These are phyloP conservation scores for Sophora flavescens DNA, from an alignment of 306 rosid species.

Conservation along the genomic window DNA sequence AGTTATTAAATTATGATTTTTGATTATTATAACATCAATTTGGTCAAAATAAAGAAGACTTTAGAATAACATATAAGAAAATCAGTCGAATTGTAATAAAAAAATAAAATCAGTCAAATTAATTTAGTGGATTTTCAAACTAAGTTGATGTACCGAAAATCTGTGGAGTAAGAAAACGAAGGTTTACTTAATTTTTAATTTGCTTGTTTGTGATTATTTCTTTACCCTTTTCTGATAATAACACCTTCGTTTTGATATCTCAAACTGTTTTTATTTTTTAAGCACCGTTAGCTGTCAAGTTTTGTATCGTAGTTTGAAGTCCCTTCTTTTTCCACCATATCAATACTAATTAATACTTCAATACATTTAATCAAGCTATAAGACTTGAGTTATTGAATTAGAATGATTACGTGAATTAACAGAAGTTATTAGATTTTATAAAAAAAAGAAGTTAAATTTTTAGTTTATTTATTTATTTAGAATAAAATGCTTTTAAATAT, in stretches of 20 bases:
- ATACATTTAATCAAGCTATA: not conserved
- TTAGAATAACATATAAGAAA: too few relatives aligned
- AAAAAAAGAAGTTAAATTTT: not conserved
- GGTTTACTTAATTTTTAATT: not conserved
- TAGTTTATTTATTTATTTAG: not conserved
- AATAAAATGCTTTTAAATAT: not conserved
- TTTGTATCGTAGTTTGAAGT: too few relatives aligned
- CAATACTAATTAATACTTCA: not conserved
- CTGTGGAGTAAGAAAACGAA: not conserved
- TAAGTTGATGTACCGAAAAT: not conserved
- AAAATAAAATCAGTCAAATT: too few relatives aligned
- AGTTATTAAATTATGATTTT: too few relatives aligned
- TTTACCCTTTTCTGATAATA: not conserved
- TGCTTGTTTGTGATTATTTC: not conserved
- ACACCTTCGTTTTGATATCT: not conserved
- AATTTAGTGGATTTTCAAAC: too few relatives aligned
- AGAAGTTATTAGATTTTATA: not conserved
- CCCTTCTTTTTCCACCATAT: not conserved
- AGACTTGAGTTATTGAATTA: too few relatives aligned
- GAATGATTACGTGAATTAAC: not conserved
- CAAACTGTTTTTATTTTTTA: not conserved
- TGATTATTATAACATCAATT: too few relatives aligned
- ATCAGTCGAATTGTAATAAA: too few relatives aligned
- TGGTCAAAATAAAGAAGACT: too few relatives aligned
- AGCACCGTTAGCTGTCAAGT: too few relatives aligned